Evolutionary conservation across 441 rosid genomes (phyloP).

Genomic region (Pelargonium australe): DNA sequence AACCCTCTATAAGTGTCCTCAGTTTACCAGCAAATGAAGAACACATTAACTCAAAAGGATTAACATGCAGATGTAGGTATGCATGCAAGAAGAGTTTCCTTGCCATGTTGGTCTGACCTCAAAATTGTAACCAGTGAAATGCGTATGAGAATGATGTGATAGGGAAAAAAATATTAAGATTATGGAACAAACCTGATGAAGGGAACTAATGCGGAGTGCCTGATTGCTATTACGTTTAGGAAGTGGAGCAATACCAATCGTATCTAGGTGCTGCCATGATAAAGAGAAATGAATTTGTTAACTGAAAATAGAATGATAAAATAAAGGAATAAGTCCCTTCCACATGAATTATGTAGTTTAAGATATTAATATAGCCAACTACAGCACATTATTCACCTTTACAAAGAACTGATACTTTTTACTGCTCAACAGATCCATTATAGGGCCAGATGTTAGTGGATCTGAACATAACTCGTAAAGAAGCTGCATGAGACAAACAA

Average conservation of each 20-base stretch:
- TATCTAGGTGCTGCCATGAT: conserved; percentile 67
- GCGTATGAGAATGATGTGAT: not conserved
- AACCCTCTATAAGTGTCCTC: not conserved
- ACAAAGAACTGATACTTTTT: conserved; percentile 79
- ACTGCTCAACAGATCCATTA: conserved; percentile 77
- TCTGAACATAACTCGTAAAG: conserved; percentile 83
- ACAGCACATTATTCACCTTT: conserved; percentile 37
- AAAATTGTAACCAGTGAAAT: not conserved
- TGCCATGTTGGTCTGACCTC: not conserved
- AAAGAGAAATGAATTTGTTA: conserved; percentile 6
- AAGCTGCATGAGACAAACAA: conserved; percentile 47
- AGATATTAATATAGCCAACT: conserved; percentile 15
- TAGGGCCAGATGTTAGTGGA: conserved; percentile 75
- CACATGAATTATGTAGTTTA: conserved; percentile 11
- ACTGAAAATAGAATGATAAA: conserved; percentile 4
- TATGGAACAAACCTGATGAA: conserved; percentile 70
- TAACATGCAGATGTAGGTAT: not conserved
- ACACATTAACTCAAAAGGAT: not conserved
- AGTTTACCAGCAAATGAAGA: not conserved
- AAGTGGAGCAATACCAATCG: conserved; percentile 76
- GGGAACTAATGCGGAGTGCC: conserved; percentile 86
- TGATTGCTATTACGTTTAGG: conserved; percentile 82
- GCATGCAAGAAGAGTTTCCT: conserved; percentile 4
- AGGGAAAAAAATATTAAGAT: conserved; percentile 9
- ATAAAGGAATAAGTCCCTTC: conserved; percentile 8